Conservation (phyloP, 768 basidiomycete genomes). For the Boletus rubroflammeus region DNA sequence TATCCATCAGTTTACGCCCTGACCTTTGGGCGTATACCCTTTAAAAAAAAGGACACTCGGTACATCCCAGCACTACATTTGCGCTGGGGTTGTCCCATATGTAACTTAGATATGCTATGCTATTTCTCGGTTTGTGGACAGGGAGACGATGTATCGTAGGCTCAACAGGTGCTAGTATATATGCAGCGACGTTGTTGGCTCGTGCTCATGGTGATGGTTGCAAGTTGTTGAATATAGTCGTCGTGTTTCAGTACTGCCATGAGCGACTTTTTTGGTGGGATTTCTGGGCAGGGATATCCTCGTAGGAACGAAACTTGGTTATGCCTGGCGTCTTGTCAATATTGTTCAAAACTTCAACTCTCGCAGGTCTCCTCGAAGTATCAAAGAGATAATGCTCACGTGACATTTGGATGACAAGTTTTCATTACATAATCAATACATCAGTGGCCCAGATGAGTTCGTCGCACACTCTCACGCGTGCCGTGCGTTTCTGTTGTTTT, state of each 20-base stretch:
- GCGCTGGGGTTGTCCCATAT: not conserved
- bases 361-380: too few relatives aligned
- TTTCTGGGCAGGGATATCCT: too few relatives aligned
- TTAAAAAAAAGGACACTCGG: slow-evolving; percentile 1
- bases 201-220: not conserved
- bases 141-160: not conserved
- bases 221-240: not conserved
- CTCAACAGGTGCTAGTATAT: not conserved
- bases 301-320: too few relatives aligned
- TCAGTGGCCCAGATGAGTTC: too few relatives aligned
- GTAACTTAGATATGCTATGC: slow-evolving; percentile 5
- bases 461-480: not conserved
- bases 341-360: too few relatives aligned
- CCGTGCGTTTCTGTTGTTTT: too few relatives aligned
- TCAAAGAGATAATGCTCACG: too few relatives aligned
- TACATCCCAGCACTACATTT: not conserved
- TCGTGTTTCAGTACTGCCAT: not conserved
- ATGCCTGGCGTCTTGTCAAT: too few relatives aligned
- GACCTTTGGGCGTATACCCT: not conserved
- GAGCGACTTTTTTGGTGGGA: not conserved
- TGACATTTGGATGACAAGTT: too few relatives aligned
- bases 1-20: not conserved
- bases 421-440: too few relatives aligned
- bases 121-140: slow-evolving; percentile 2
- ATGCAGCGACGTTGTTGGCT: not conserved